Percentiles rank a stretch among this genome's conserved stretches.
These are phyloP conservation scores for Cajanus cajan DNA, from an alignment of 306 rosid species.

Conservation along the genomic window DNA sequence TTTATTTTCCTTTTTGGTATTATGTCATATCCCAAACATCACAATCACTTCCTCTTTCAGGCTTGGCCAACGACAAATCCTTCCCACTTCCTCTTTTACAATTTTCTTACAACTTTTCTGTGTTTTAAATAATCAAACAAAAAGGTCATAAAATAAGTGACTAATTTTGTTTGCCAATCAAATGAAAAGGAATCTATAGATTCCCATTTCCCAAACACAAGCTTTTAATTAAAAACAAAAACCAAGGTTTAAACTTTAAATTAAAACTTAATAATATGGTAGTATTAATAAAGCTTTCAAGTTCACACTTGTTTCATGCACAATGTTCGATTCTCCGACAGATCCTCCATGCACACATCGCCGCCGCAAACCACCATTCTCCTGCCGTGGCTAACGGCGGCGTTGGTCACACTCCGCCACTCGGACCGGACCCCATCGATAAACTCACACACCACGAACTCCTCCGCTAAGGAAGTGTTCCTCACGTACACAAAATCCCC, in stretches of 20 bases:
- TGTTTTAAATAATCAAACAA: background rate
- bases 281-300: too few relatives aligned
- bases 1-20: too few relatives aligned
- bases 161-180: background rate
- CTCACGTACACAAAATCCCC: constrained; percentile 50
- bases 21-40: too few relatives aligned
- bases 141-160: background rate
- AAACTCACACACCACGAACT: constrained; percentile 51
- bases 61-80: too few relatives aligned
- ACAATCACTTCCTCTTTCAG: background rate
- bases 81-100: too few relatives aligned
- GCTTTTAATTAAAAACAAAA: background rate
- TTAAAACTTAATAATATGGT: background rate
- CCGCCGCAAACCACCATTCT: constrained; percentile 57
- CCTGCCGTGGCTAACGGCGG: background rate
- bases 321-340: constrained; percentile 31
- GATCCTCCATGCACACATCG: constrained; percentile 41
- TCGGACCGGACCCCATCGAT: constrained; percentile 25
- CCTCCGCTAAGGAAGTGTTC: constrained; percentile 38
- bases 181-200: background rate
- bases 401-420: constrained; percentile 53
- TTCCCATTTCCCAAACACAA: background rate
- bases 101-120: background rate
- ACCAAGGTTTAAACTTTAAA: background rate
- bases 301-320: constrained; percentile 4